Percentiles rank a stretch among this genome's conserved stretches.
These are phyloP conservation scores for Lithocarpus polystachyus DNA, from an alignment of 306 rosid species.

Conservation along the genomic window DNA sequence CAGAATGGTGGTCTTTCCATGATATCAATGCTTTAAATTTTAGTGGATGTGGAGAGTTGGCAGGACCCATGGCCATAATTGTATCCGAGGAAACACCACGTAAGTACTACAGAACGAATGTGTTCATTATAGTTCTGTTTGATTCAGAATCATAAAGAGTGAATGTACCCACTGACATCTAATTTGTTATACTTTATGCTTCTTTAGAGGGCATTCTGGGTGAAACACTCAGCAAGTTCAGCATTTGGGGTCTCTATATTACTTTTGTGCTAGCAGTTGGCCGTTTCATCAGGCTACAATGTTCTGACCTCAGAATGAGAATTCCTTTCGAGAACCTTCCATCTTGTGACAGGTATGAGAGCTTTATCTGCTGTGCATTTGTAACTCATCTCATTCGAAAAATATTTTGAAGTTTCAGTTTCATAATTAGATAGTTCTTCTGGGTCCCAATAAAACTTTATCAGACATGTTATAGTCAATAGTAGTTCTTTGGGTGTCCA, in stretches of 20 bases:
- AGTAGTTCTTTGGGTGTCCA: no score
- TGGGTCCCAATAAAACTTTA: no score
- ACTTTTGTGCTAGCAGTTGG: constrained; percentile 98
- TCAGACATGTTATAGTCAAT: no score
- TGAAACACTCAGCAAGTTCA: constrained; percentile 98
- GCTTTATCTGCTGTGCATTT: constrained; percentile 1
- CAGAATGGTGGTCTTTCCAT: constrained; percentile 87
- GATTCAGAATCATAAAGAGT: no score
- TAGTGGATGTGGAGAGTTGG: constrained; percentile 65
- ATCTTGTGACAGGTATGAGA: constrained; percentile 86
- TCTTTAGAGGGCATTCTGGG: constrained; percentile 94
- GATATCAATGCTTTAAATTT: constrained; percentile 53
- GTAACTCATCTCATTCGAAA: neutral
- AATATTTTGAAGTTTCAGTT: neutral
- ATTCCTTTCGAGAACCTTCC: constrained; percentile 96
- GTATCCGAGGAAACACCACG: constrained; percentile 95
- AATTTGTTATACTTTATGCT: neutral
- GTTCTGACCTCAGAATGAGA: constrained; percentile 97
- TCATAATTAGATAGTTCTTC: no score
- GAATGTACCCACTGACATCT: no score
- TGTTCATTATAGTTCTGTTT: no score
- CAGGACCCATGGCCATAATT: constrained; percentile 82
- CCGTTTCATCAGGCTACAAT: constrained; percentile 95
- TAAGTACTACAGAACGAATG: constrained; percentile 38
- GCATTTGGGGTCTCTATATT: constrained; percentile 99